Conservation (phyloP, 306 rosid species). For the Prunus davidiana region DNA sequence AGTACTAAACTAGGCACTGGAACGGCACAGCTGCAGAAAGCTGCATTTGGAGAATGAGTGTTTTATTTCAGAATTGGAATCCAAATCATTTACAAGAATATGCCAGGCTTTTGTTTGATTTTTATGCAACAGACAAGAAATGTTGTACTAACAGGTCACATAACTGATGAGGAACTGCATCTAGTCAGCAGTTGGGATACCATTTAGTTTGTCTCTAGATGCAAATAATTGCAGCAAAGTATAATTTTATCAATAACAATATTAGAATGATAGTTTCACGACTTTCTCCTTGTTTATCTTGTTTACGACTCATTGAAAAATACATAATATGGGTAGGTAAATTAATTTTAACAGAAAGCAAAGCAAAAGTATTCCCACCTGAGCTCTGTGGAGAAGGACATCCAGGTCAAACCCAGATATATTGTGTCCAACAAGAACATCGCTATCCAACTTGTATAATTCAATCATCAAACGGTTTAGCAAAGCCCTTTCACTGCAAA, state of each 20-base stretch:
- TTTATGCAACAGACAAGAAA: neutral
- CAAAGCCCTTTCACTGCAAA: slow-evolving; percentile 93
- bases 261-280: neutral
- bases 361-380: slow-evolving; percentile 47
- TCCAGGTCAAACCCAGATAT: slow-evolving; percentile 95
- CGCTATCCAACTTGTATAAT: slow-evolving; percentile 82
- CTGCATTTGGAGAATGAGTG: neutral
- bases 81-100: neutral
- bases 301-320: neutral
- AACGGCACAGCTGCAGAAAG: neutral
- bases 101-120: neutral
- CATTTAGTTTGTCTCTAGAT: neutral
- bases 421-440: slow-evolving; percentile 92
- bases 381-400: slow-evolving; percentile 87
- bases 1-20: neutral
- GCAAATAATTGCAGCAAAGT: neutral
- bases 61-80: neutral
- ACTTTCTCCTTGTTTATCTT: neutral
- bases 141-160: neutral
- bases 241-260: neutral
- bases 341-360: neutral
- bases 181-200: neutral
- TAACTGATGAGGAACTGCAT: neutral
- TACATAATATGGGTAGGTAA: neutral
- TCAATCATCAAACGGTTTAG: slow-evolving; percentile 75